These are phyloP conservation scores for Crucibulum laeve DNA, from an alignment of 768 basidiomycete species.

Conservation along the genomic window DNA sequence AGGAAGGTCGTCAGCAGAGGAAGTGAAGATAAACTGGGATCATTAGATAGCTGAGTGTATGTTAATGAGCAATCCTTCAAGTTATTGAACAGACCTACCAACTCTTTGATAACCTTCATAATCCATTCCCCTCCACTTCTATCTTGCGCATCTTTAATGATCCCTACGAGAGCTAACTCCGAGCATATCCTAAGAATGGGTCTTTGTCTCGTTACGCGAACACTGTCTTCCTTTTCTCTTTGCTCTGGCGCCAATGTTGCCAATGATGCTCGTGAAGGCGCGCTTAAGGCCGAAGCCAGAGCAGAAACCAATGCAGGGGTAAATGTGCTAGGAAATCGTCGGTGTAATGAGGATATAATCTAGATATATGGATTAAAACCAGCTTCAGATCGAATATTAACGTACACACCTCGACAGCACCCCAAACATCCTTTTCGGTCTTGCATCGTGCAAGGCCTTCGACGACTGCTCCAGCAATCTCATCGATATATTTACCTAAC, in stretches of 20 bases:
- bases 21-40: constrained; percentile 80
- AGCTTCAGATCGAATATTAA: neutral
- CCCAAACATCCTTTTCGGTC: constrained; percentile 89
- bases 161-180: constrained; percentile 84
- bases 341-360: constrained; percentile 87
- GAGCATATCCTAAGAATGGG: constrained; percentile 83
- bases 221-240: constrained; percentile 87
- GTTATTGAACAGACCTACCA: constrained; percentile 45
- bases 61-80: neutral
- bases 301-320: constrained; percentile 64
- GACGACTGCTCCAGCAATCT: constrained; percentile 80
- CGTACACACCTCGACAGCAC: constrained; percentile 83
- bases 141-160: constrained; percentile 68
- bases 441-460: constrained; percentile 88
- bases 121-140: constrained; percentile 84
- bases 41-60: constrained; percentile 71
- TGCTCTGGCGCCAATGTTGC: constrained; percentile 67
- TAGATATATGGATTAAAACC: constrained; percentile 23
- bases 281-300: constrained; percentile 51
- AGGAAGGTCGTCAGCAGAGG: constrained; percentile 90
- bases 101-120: constrained; percentile 80
- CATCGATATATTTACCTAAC: constrained; percentile 94
- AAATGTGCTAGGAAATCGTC: constrained; percentile 79
- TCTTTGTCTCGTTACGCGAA: constrained; percentile 76
- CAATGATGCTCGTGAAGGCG: constrained; percentile 55